Evolutionary conservation across 192 early-diverging fungal genomes (phyloP), one percentile per base, ranked within the genome.

Genomic region (Coemansia sp.): DNA sequence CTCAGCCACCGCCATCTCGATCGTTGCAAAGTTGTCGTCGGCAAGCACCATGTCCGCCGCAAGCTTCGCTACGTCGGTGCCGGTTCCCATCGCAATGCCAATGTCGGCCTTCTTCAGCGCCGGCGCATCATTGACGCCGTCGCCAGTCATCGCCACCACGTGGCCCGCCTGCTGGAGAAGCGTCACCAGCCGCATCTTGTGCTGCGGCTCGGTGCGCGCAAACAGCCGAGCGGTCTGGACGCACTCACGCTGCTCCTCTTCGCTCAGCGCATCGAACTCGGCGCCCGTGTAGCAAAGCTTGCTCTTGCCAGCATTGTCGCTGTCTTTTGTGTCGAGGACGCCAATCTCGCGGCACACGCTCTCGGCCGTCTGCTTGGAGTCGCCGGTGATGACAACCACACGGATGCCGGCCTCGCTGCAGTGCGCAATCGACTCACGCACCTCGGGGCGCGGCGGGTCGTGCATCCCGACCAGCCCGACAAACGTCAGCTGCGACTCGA

Each of bases 11-110:
- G 97, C 97, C 65, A 87, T 88, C 66, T 95, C 95, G 53, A 99
- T 98, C 33, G 95, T 98, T 28, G 95, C 89, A 88, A 99, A 99
- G 89, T 99, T 98, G 83, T 98, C 94, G 81, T 99, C 95, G 7
- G 95, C 92, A 30, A 99, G 84, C 25, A 98, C 92, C 95, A 99
- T 98, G 77, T 98, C 97, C 43, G 92, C 91, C 7, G 97, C 97
- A 28, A 96, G 83, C 84, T 98, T 98, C 53, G 98, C 95, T 49
- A 99, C 96, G 75, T 98, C 98, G 0, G 98, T 97, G 68, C 98
- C 98, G 15, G 87, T 85, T 26, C 98, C 98, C 96, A 99, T 99
- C 8, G 98, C 95, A 60, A 99, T 86, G 75, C 98, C 98, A 84
- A 99, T 98, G 77, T 99, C 95, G 35, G 98, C 98, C 77, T 91